These are phyloP conservation scores for Rubia peregrina DNA, from an alignment of 305 asterid genomes.

Conservation along the genomic window DNA sequence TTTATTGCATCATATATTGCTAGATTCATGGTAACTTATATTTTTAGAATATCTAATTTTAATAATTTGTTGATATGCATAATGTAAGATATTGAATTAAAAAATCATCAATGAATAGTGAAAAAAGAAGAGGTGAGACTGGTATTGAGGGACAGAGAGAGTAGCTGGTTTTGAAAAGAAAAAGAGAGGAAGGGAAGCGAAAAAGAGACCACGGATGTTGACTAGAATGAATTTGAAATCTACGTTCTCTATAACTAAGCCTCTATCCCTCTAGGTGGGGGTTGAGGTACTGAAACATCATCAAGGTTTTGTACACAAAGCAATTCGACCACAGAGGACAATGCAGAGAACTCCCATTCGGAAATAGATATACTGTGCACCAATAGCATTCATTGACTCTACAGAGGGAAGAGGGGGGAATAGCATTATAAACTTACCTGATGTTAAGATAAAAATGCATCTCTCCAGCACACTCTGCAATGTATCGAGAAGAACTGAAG, in stretches of 20 bases:
- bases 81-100: too few relatives aligned
- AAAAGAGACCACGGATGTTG: too few relatives aligned
- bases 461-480: conserved; percentile 49
- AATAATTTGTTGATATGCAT: too few relatives aligned
- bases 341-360: neutral
- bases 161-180: neutral
- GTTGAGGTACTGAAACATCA: neutral
- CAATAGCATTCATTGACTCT: neutral
- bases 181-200: too few relatives aligned
- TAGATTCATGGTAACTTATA: too few relatives aligned
- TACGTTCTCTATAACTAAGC: neutral
- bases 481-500: conserved; percentile 47
- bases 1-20: too few relatives aligned
- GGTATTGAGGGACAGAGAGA: too few relatives aligned
- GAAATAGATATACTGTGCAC: neutral
- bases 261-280: neutral
- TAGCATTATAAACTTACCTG: conserved; percentile 40
- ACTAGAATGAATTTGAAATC: too few relatives aligned
- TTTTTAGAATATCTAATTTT: too few relatives aligned
- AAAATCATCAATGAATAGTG: too few relatives aligned
- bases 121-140: too few relatives aligned
- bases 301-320: neutral
- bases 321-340: neutral
- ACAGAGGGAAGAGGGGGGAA: neutral
- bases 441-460: conserved; percentile 49